A percentile compares a stretch with the other conserved stretches of the same genome.
These are phyloP conservation scores for Chenopodium quinoa DNA, from an alignment of 148 eudicot species.

Conservation along the genomic window DNA sequence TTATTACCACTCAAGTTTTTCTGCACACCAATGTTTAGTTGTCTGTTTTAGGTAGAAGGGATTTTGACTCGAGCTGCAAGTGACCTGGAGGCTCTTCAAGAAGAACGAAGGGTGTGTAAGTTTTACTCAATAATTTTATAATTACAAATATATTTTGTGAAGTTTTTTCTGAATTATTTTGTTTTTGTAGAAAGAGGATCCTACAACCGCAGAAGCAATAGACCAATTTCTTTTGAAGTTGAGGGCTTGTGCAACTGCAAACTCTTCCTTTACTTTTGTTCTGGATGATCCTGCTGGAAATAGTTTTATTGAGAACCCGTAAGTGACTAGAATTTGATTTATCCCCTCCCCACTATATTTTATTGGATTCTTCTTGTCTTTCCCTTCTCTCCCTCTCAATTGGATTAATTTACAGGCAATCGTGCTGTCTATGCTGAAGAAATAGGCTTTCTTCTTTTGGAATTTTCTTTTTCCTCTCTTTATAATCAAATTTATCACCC, in stretches of 20 bases:
- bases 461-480: neutral
- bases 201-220: constrained; percentile 83
- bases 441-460: neutral
- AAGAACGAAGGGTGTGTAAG: constrained; percentile 68
- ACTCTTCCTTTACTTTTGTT: constrained; percentile 67
- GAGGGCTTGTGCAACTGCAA: constrained; percentile 70
- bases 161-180: constrained; percentile 12
- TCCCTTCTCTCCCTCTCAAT: constrained; percentile 25
- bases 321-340: constrained; percentile 19
- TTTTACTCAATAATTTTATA: neutral
- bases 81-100: constrained; percentile 84
- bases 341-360: constrained; percentile 30
- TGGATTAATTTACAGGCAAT: neutral
- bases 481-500: neutral
- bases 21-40: constrained; percentile 1
- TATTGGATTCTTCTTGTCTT: constrained; percentile 22
- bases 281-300: constrained; percentile 98
- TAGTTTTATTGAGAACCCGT: constrained; percentile 94
- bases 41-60: constrained; percentile 69
- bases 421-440: neutral
- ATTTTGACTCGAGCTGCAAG: constrained; percentile 73
- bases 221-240: constrained; percentile 70
- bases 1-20: neutral
- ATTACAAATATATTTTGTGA: neutral
- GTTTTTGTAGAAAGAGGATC: constrained; percentile 72